Evolutionary conservation across 164 flowering plant species (phyloP), one percentile per base, ranked within the genome.

Genomic region (Liriodendron chinense): DNA sequence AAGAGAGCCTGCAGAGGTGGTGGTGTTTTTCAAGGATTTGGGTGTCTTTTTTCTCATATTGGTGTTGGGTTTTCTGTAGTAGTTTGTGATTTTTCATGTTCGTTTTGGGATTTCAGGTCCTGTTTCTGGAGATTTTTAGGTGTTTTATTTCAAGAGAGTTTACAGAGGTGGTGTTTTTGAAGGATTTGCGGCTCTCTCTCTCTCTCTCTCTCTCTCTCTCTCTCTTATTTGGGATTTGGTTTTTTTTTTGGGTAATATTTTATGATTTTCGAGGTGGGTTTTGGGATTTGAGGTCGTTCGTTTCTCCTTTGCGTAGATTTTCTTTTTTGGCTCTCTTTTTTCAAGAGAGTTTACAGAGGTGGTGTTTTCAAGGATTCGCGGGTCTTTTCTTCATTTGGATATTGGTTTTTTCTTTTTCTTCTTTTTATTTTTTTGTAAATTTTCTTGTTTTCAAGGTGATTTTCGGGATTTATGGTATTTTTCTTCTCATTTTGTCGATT

Each of bases 51-150:
- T 48, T 22, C 26, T 47, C 56, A 22, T 22, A 59, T 56, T 73
- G 65, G 62, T 67, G 56, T 9, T 73, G 75, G 61, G 64, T 59
- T 50, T 68, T 68, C 28, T 43, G 18, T 68, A 7, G 18, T 14
- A 14, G 4, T 61, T 22, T 10, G 20, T 20, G 24, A 3, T 43
- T 69, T 34, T 21, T 47, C 3, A 7, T 23, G 10, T 69, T 43
- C 23, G 71, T 69, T 47, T 69, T 47, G 71, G 50, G 23, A 47
- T 69, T 69, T 47, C 53, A 43, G 71, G 71, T 69, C 5, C 8
- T 67, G 20, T 64, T 64, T 64, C 67, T 64, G 67, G 14, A 64
- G 3, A 21, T 24, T 23, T 21, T 64, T 21, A 34, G 43, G 43
- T 7, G 47, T 4, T 34, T 28, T 26, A 47, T 67, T 18, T 16